Percentiles rank a stretch among this genome's conserved stretches.
phyloP scores from a whole-genome alignment of 495 filamentous ascomycete species.

The Trichoderma erinaceum region DNA sequence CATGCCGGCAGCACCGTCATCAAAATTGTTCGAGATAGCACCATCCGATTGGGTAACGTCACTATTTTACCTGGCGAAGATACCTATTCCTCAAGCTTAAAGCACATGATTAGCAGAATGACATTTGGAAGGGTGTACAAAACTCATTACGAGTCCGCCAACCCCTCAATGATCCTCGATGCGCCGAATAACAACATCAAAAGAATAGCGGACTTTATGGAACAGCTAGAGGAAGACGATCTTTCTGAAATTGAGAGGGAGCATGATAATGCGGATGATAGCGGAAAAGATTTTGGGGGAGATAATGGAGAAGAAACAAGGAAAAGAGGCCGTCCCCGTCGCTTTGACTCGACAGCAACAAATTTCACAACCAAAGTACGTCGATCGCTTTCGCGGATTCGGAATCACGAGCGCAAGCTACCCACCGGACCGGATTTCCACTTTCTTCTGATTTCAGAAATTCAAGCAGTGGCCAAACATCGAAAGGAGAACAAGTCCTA shows the following conservation, averaged over 20 bases:
- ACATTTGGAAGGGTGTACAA: conserved; percentile 34
- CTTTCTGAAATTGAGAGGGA: background rate
- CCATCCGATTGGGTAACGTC: conserved; percentile 61
- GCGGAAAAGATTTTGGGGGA: background rate
- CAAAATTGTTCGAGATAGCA: conserved; percentile 60
- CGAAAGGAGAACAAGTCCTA: conserved; percentile 52
- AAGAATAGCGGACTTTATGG: background rate
- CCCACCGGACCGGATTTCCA: conserved; percentile 53
- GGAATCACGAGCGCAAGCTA: conserved; percentile 24
- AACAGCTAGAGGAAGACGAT: background rate
- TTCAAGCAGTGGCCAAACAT: conserved; percentile 60
- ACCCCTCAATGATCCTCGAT: background rate
- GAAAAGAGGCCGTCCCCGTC: background rate
- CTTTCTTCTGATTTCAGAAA: conserved; percentile 60
- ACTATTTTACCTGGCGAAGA: conserved; percentile 71
- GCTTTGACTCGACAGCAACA: conserved; percentile 16
- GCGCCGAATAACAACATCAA: background rate
- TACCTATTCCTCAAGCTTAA: conserved; percentile 39
- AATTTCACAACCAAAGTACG: conserved; percentile 8
- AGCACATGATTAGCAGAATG: conserved; percentile 28
- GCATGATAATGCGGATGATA: too few relatives aligned
- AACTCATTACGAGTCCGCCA: background rate
- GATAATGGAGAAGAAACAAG: background rate
- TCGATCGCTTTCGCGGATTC: conserved; percentile 27
- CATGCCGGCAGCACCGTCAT: conserved; percentile 79